Conservation (phyloP, 495 filamentous ascomycete genomes). For the Penicillium soppii region DNA sequence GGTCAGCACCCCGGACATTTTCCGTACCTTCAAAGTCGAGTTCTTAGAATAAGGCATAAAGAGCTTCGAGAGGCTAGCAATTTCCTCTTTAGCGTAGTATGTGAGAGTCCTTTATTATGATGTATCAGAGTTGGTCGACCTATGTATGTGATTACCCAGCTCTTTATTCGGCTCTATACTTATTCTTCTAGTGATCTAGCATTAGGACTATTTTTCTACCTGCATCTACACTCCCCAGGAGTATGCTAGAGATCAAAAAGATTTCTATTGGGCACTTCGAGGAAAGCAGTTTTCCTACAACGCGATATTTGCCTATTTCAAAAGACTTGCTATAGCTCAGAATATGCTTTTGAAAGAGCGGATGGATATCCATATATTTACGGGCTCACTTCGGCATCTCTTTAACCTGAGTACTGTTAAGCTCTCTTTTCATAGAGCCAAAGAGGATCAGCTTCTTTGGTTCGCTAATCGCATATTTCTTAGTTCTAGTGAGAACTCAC, state of each 20-base stretch:
- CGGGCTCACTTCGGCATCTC: background rate
- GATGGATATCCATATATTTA: background rate
- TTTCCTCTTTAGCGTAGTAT: background rate
- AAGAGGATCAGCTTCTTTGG: constrained; percentile 9
- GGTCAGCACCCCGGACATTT: background rate
- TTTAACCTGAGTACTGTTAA: background rate
- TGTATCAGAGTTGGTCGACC: constrained; percentile 6
- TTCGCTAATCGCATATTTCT: constrained; percentile 3
- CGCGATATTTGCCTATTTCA: constrained; percentile 4
- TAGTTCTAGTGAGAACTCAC: background rate
- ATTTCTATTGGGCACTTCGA: constrained; percentile 3
- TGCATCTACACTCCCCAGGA: constrained; percentile 6
- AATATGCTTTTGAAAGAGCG: background rate
- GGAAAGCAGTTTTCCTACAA: constrained; percentile 7
- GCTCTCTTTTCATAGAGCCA: background rate
- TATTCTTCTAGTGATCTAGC: constrained; percentile 1
- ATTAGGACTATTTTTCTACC: constrained; percentile 7
- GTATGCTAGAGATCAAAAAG: constrained; percentile 4
- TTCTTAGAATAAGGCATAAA: constrained; percentile 3
- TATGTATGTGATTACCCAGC: background rate
- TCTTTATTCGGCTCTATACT: background rate
- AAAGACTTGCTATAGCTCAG: background rate
- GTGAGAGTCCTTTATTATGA: constrained; percentile 7
- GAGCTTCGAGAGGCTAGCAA: background rate
- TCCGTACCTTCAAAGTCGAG: background rate